Base-by-base conservation (phyloP, 169 alveolate genomes). In the Blepharisma undulans region DNA sequence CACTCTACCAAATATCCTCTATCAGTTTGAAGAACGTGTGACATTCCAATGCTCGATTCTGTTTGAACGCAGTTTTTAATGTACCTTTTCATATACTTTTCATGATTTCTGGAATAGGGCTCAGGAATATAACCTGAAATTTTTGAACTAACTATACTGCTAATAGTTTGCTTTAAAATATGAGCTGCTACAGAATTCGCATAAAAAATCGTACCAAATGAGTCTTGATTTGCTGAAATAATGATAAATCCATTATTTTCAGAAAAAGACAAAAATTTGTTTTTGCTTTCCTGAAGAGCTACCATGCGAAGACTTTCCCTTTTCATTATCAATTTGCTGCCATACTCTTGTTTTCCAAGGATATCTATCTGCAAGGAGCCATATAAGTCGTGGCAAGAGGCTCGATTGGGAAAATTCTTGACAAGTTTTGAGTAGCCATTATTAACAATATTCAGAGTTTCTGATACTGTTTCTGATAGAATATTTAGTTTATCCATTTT, bases 1-100 rank as follows among this genome's bases (percentile, higher is more conserved):
- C 87, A 79, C 61, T 79, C 87, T 25, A 79, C 61, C 19, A 79
- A 32, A 21, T 79, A 79, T 0, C 87, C 87, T 10, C 12, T 79
- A 22, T 27, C 61, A 33, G 36, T 79, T 7, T 33, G 36, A 18
- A 79, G 27, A 33, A 79, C 14, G 0, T 10, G 34, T 4, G 80
- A 72, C 19, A 7, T 72, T 48, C 7, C 66, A 48, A 18, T 12
- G 12, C 66, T 48, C 21, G 14, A 10, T 48, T 74, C 33, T 22
- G 48, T 8, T 0, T 22, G 8, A 8, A 29, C 7, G 71, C 71
- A 79, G 10, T 79, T 79, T 79, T 32, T 33, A 22, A 32, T 29
- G 29, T 25, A 79, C 8, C 34, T 33, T 33, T 22, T 2, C 60
- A 79, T 7, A n/a, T 21, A 27, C 12, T 32, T 79, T 66, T 10